Percentiles rank a stretch among this genome's conserved stretches.
Evolutionary conservation across 108 stramenopile genomes (phyloP).

Genomic region (Poteriospumella lacustris): DNA sequence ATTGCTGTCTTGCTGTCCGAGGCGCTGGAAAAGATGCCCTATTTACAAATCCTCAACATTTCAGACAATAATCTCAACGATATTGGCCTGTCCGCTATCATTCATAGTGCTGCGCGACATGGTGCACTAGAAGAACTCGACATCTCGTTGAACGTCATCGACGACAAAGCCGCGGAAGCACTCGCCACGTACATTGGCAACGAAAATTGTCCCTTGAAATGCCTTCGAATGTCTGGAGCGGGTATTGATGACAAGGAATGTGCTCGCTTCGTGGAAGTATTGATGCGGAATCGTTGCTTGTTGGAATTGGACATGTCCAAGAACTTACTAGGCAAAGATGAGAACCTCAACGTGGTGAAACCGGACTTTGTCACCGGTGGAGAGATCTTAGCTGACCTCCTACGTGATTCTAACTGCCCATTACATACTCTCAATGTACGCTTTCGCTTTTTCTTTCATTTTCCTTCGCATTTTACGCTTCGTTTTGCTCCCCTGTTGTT

Average conservation of each 20-base stretch:
- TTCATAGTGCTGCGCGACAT: neutral
- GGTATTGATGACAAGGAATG: slow-evolving; percentile 40
- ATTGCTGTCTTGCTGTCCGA: neutral
- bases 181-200: neutral
- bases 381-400: slow-evolving; percentile 31
- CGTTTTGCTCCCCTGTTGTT: too few species aligned
- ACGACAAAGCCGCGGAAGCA: neutral
- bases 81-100: neutral
- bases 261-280: slow-evolving; percentile 14
- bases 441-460: too few species aligned
- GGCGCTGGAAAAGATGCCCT: neutral
- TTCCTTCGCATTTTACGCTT: too few species aligned
- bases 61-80: slow-evolving; percentile 32
- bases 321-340: slow-evolving; percentile 34
- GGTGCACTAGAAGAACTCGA: neutral
- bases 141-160: neutral
- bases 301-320: slow-evolving; percentile 31
- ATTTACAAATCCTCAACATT: slow-evolving; percentile 8
- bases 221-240: slow-evolving; percentile 13
- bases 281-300: slow-evolving; percentile 23
- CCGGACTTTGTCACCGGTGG: slow-evolving; percentile 37
- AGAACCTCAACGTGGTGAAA: slow-evolving; percentile 31
- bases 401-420: neutral
- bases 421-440: slow-evolving; percentile 10
- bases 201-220: neutral